Base-by-base conservation (phyloP, 768 basidiomycete species). In the Royoungia palumana region DNA sequence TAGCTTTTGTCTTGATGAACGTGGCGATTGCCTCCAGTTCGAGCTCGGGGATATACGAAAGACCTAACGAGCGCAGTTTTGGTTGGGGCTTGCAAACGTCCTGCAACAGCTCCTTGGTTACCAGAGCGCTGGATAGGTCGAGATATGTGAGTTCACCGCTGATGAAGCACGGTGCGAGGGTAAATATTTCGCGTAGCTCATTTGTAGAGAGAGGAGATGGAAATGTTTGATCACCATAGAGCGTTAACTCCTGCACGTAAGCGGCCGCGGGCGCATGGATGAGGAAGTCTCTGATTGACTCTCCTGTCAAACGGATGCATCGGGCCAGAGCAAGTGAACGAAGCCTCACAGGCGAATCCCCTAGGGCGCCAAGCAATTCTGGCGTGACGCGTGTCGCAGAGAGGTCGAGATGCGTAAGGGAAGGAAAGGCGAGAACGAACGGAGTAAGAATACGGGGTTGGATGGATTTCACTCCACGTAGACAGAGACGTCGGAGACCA, bases 201-300 rank as follows among this genome's bases (percentile, higher is more conserved):
- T 79, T 76, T 44, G 70, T 72, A 7, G 79, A 75, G 27, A 97
- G 73, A 3, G 89, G 82, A 16, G 83, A 87, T 0, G 81, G 73
- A 68, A 87, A 93, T 1, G 93, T 91, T 67, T 75, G 77, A 62
- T 96, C 94, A 22, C 92, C 93, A 59, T 90, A 96, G 5, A 99
- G 77, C 49, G 88, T 89, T 27, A 99, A 76, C 62, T 98, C 90
- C 30, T 71, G 74, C 44, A 94, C 71, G 35, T 75, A 72, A 28
- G 67, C 65, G 3, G 86, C 80, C 5, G 81, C 83, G 0, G 80
- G 79, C 2, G 89, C 84, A 22, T 80, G 68, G 36, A 89, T 65
- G 43, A 96, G 73, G 70, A 96, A 85, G 21, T 78, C 67, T 41
- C 78, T 79, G 61, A 97, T 81, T 40, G 89, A 82, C 49, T 83